Evolutionary conservation across 345 rosid genomes (phyloP).

Genomic region (Abelmoschus esculentus): DNA sequence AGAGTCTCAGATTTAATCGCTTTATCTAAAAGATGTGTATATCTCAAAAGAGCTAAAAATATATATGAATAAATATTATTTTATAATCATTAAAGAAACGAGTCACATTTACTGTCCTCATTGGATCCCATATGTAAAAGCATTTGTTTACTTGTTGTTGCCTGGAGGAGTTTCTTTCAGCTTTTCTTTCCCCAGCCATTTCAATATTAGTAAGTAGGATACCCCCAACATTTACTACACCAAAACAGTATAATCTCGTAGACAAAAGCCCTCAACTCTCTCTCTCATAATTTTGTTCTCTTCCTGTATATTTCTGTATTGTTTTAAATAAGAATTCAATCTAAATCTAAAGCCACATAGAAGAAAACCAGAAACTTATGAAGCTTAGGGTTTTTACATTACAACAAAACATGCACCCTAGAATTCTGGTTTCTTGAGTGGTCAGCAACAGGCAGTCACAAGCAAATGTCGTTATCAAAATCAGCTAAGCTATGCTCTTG

Average conservation of each 20-base stretch:
- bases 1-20: no score
- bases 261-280: constrained; percentile 20
- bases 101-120: not conserved
- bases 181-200: constrained; percentile 9
- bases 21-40: no score
- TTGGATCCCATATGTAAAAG: constrained; percentile 23
- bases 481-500: not conserved
- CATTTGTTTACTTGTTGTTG: constrained; percentile 6
- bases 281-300: constrained; percentile 10
- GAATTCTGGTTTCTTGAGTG: not conserved
- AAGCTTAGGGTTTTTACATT: constrained; percentile 24
- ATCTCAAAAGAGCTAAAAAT: no score
- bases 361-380: not conserved
- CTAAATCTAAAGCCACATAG: not conserved
- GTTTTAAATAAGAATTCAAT: not conserved
- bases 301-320: not conserved
- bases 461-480: not conserved
- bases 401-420: not conserved
- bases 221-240: constrained; percentile 11
- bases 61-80: no score
- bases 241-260: constrained; percentile 15
- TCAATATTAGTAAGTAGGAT: not conserved
- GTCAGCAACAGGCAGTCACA: not conserved
- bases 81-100: no score
- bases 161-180: constrained; percentile 15